phyloP scores from a whole-genome alignment of 1,139 yeast species.

The Blastobotrys petasosporus region DNA sequence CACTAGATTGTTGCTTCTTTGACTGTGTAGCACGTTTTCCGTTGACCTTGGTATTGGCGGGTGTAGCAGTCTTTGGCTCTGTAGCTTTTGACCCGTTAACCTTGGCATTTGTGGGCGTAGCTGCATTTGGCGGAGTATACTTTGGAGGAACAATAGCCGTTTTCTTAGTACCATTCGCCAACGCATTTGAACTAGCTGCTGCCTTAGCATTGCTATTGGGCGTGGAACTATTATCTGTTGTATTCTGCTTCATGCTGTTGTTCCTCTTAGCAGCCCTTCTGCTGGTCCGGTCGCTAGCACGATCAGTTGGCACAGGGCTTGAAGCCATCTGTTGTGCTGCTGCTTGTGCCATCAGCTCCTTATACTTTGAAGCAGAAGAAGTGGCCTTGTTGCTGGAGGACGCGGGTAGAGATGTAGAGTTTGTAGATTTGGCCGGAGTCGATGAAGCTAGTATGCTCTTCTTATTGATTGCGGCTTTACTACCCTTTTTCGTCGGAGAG shows the following conservation, averaged over 20 bases:
- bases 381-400: no score
- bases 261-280: neutral
- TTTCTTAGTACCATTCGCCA: no score
- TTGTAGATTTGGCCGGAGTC: neutral
- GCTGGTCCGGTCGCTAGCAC: no score
- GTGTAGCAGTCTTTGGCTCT: slow-evolving; percentile 9
- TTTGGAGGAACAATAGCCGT: neutral
- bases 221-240: neutral
- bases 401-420: neutral
- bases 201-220: neutral
- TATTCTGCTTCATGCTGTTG: neutral
- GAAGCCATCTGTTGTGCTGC: no score
- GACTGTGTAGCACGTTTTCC: slow-evolving; percentile 7
- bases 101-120: slow-evolving; percentile 3
- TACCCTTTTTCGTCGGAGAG: neutral
- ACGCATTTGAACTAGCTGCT: neutral
- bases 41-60: neutral
- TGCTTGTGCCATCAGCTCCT: no score
- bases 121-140: slow-evolving; percentile 4
- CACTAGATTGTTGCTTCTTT: neutral
- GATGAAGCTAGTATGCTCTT: neutral
- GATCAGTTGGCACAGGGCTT: no score
- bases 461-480: neutral
- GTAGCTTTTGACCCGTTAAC: slow-evolving; percentile 13
- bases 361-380: no score